Evolutionary conservation across 352 stramenopile genomes (phyloP).

Genomic region (Aphanomyces euteiches): DNA sequence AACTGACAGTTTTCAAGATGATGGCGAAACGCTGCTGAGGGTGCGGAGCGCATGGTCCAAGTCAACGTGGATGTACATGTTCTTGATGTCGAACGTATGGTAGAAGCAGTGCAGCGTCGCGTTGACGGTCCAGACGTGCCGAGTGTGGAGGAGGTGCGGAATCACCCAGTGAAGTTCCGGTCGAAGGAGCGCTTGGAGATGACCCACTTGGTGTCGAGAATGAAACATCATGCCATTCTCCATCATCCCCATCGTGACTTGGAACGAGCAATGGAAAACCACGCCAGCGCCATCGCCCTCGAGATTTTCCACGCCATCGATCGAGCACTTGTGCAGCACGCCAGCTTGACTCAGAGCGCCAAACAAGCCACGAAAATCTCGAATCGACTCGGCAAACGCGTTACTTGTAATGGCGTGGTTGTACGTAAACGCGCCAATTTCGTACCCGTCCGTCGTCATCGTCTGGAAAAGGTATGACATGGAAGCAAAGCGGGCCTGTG

Average conservation of each 20-base stretch:
- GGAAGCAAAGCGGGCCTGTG: constrained; percentile 12
- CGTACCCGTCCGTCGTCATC: neutral
- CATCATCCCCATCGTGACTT: constrained; percentile 2
- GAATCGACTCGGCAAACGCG: constrained; percentile 8
- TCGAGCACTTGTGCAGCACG: constrained; percentile 2
- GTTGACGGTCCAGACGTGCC: constrained; percentile 2
- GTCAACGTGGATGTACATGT: constrained; percentile 24
- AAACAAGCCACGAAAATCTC: constrained; percentile 14
- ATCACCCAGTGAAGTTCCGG: constrained; percentile 4
- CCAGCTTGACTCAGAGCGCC: neutral
- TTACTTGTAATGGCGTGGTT: constrained; percentile 14
- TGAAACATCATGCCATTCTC: neutral
- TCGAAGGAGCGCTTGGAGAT: constrained; percentile 4
- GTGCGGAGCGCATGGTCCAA: constrained; percentile 2
- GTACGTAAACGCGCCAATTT: constrained; percentile 20
- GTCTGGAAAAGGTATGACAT: constrained; percentile 29
- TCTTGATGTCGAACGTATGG: constrained; percentile 22
- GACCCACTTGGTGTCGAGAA: neutral
- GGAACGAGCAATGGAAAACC: constrained; percentile 20
- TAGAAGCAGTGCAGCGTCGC: constrained; percentile 24
- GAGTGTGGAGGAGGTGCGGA: neutral
- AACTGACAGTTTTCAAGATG: too few relatives aligned
- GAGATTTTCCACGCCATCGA: constrained; percentile 4
- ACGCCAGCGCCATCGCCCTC: neutral
- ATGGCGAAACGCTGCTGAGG: neutral